Evolutionary conservation across 192 early-diverging fungal genomes (phyloP).

Genomic region (Coemansia sp.): DNA sequence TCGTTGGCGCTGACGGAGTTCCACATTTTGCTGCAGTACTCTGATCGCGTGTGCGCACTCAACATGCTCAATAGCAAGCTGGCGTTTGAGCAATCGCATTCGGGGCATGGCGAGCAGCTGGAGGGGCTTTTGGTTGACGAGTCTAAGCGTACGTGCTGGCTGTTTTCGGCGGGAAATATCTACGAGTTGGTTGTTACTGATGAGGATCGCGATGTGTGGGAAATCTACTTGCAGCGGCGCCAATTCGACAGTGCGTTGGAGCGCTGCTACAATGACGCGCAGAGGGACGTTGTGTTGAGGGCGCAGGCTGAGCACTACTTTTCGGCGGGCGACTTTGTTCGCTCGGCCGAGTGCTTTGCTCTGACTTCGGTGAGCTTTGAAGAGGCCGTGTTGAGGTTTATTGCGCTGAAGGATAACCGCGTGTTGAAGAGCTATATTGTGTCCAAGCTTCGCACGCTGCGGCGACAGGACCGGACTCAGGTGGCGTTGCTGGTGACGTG

Average conservation of each 20-base stretch:
- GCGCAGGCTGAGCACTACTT: constrained; percentile 89
- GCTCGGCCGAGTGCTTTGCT: constrained; percentile 87
- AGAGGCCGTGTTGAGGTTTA: constrained; percentile 84
- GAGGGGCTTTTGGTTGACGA: constrained; percentile 72
- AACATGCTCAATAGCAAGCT: constrained; percentile 78
- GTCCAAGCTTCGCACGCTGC: constrained; percentile 69
- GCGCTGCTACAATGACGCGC: constrained; percentile 68
- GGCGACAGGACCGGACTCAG: constrained; percentile 76
- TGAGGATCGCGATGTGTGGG: constrained; percentile 95
- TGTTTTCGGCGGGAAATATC: constrained; percentile 78
- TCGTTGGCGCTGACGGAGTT: constrained; percentile 84
- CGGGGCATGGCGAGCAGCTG: constrained; percentile 58
- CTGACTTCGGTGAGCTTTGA: constrained; percentile 78
- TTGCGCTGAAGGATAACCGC: constrained; percentile 62
- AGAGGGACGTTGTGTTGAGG: constrained; percentile 75
- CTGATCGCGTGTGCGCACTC: constrained; percentile 71
- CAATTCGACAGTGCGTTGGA: constrained; percentile 80
- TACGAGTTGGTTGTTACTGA: constrained; percentile 89
- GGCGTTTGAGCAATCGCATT: constrained; percentile 77
- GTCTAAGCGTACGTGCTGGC: constrained; percentile 85
- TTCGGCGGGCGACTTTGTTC: constrained; percentile 64
- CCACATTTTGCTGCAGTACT: constrained; percentile 84
- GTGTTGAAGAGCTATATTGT: constrained; percentile 78
- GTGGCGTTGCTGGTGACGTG: constrained; percentile 78
- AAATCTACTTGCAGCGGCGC: constrained; percentile 76